Base-by-base conservation (phyloP, 805 yeast species). In the Sungouiella thailandica region DNA sequence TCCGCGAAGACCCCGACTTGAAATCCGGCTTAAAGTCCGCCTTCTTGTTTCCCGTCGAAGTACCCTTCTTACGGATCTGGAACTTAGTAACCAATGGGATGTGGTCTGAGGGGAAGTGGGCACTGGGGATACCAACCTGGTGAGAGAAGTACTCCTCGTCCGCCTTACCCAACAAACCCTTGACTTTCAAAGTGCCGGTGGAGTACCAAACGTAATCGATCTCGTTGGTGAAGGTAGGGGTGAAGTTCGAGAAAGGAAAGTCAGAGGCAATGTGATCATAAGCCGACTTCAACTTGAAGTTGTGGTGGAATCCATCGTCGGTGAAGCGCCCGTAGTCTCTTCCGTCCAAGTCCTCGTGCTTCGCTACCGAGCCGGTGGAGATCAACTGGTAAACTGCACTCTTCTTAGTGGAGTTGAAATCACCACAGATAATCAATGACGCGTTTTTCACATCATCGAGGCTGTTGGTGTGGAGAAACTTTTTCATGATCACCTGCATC, bases 141-240 rank as follows among this genome's bases (percentile, higher is more conserved):
- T 80, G 80, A 36, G 74, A 65, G 29, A 81, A 70, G 56, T 93
- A 93, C 3, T 82, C 83, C 29, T 70, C 70, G 55, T 90, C 97
- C 27, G 89, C 76, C 47, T 78, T 77, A 17, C 96, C 97, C 35
- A 90, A 65, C 49, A 93, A 63, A 7, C 96, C 97, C 47, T 79
- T 79, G 7, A 93, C 95, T 36, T 80, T 75, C 41, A 93, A 67
- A n/a, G 78, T 69, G 10, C 79, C 70, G 7, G 95, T 83, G 2
- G 96, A 78, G 60, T 84, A 88, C 96, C 97, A 94, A 38, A 93
- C 80, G 57, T 93, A 93, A 64, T 93, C 99, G 62, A 93, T 86
- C 25, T 81, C 89, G 52, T 87, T 88, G 1, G 94, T 87, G 62
- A 93, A 93, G 23, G 83, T 78, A 17, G 99, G 98, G 0, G 97